These are phyloP conservation scores for Aureobasidium sp. DNA, from an alignment of 2,329 filamentous ascomycete species.

Conservation along the genomic window DNA sequence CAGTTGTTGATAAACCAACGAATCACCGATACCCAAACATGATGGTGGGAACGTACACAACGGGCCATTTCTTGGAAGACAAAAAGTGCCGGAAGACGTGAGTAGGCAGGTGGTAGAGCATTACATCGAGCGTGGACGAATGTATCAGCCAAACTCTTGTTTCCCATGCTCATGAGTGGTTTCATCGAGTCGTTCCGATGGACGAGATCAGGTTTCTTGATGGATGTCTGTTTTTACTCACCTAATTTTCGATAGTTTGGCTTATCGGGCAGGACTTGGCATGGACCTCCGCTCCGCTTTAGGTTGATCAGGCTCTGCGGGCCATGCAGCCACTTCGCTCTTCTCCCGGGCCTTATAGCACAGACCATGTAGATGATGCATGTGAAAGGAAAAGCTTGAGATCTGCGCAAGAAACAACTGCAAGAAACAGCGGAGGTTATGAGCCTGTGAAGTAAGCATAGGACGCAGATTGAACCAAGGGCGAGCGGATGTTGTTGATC, in stretches of 20 bases:
- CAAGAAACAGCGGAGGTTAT: not conserved
- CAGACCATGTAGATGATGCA: conserved; percentile 9
- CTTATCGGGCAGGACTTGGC: not conserved
- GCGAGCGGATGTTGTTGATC: not conserved
- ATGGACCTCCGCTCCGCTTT: not conserved
- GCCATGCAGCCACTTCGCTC: conserved; percentile 12
- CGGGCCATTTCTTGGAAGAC: not conserved
- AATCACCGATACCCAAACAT: not conserved
- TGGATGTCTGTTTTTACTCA: not conserved
- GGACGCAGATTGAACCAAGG: not conserved
- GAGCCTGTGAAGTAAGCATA: not conserved
- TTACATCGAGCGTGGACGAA: too few species aligned
- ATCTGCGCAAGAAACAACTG: not conserved
- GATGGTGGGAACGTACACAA: not conserved
- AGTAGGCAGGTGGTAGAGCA: not conserved
- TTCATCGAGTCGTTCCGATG: not conserved
- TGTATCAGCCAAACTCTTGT: not conserved
- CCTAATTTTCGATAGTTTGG: conserved; percentile 7
- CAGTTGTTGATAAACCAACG: not conserved
- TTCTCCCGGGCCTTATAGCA: conserved; percentile 11
- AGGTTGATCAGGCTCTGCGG: conserved; percentile 6
- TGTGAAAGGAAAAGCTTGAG: conserved; percentile 13
- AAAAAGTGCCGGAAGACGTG: not conserved
- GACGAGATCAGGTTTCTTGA: not conserved
- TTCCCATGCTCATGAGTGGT: too few species aligned